Evolutionary conservation across 306 rosid genomes (phyloP).

Genomic region (Prunus salicina): DNA sequence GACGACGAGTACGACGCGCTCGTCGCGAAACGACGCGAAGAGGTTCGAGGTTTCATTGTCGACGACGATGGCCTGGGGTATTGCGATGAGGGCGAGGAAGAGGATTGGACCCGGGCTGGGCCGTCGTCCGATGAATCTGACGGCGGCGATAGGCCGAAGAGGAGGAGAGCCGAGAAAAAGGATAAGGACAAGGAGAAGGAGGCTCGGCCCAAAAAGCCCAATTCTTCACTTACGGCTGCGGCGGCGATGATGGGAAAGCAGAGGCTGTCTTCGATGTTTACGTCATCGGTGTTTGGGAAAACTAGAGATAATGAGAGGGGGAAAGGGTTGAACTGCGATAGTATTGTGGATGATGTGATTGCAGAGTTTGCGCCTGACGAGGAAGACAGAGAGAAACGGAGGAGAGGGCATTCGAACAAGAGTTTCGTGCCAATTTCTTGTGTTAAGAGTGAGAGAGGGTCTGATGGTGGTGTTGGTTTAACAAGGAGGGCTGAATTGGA

Average conservation of each 20-base stretch:
- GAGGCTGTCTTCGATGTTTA: conserved; percentile 83
- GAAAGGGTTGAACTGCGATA: conserved; percentile 41
- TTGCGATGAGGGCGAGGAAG: conserved; percentile 90
- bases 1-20: conserved; percentile 88
- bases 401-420: conserved; percentile 41
- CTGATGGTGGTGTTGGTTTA: conserved; percentile 19
- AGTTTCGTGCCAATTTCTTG: conserved; percentile 3
- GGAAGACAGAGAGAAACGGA: conserved; percentile 58
- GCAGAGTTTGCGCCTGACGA: conserved; percentile 91
- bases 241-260: conserved; percentile 85
- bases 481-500: conserved; percentile 14
- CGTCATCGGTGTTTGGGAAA: conserved; percentile 67
- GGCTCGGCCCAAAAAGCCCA: conserved; percentile 45
- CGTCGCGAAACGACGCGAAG: conserved; percentile 81
- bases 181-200: conserved; percentile 27
- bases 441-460: conserved; percentile 24
- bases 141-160: conserved; percentile 53
- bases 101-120: conserved; percentile 86
- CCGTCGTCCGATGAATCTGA: conserved; percentile 70
- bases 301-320: conserved; percentile 53
- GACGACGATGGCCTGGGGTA: conserved; percentile 88
- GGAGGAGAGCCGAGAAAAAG: conserved; percentile 60
- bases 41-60: conserved; percentile 60
- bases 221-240: conserved; percentile 76
- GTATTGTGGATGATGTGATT: conserved; percentile 80